These are phyloP conservation scores for Russula sp. DNA, from an alignment of 768 basidiomycete genomes.

Conservation along the genomic window DNA sequence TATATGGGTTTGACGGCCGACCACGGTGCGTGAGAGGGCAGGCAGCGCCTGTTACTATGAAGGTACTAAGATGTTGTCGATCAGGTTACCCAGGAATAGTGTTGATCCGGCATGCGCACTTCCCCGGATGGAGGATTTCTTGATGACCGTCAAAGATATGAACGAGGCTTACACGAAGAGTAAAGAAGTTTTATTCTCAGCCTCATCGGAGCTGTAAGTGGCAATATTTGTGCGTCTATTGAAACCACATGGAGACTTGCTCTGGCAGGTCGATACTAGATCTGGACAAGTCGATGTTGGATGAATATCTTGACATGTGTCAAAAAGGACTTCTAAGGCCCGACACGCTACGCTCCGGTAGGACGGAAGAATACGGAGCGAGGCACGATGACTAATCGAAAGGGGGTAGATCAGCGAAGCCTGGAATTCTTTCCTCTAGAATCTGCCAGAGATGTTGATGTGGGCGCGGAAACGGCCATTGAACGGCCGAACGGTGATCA, in stretches of 20 bases:
- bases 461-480: not conserved
- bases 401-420: constrained; percentile 28
- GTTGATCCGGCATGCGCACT: constrained; percentile 22
- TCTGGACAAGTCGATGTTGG: constrained; percentile 11
- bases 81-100: constrained; percentile 19
- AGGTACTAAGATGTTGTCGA: constrained; percentile 36
- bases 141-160: constrained; percentile 12
- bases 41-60: not conserved
- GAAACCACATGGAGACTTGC: not conserved
- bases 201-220: constrained; percentile 19
- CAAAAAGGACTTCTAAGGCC: constrained; percentile 9
- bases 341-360: constrained; percentile 8
- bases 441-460: not conserved
- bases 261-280: constrained; percentile 13
- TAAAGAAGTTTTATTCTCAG: constrained; percentile 18
- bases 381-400: constrained; percentile 2
- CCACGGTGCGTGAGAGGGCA: constrained; percentile 37
- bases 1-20: too few species aligned
- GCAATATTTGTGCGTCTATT: not conserved
- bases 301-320: constrained; percentile 21
- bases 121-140: constrained; percentile 19
- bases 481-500: not conserved
- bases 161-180: constrained; percentile 6
- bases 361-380: not conserved
- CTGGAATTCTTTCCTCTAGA: constrained; percentile 30